Evolutionary conservation across 306 rosid genomes (phyloP).

Genomic region (Ormosia emarginata): DNA sequence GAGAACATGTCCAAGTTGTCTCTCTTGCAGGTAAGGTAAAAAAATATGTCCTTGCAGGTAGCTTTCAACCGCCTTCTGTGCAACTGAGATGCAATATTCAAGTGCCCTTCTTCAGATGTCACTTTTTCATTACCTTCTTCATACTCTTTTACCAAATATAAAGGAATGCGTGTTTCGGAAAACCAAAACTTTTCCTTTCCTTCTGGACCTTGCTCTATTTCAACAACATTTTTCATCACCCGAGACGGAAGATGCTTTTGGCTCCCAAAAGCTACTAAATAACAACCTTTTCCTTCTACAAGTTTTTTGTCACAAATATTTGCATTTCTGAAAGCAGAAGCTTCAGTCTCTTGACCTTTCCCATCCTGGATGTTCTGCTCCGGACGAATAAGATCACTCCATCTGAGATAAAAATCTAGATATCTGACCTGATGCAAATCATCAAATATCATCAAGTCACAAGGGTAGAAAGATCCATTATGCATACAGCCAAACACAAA

Average conservation of each 20-base stretch:
- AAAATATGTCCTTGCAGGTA: conserved; percentile 56
- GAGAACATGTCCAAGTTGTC: conserved; percentile 60
- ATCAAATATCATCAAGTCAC: conserved; percentile 18
- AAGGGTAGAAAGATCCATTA: conserved; percentile 22
- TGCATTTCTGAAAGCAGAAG: conserved; percentile 93
- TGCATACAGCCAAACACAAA: conserved; percentile 9
- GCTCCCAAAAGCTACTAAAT: conserved; percentile 77
- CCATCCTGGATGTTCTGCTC: conserved; percentile 78
- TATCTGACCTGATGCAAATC: conserved; percentile 76
- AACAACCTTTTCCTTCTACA: conserved; percentile 50
- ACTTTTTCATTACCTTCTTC: conserved; percentile 50
- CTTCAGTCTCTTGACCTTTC: conserved; percentile 83
- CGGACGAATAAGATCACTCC: conserved; percentile 93
- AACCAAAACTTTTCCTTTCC: conserved; percentile 82
- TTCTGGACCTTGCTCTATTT: conserved; percentile 52
- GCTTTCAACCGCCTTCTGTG: conserved; percentile 47
- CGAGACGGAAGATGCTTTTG: conserved; percentile 97
- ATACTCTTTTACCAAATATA: conserved; percentile 80
- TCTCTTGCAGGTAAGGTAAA: conserved; percentile 80
- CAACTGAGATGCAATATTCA: conserved; percentile 37
- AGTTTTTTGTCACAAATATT: conserved; percentile 58
- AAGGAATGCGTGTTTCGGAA: conserved; percentile 74
- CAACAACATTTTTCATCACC: conserved; percentile 77
- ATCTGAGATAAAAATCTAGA: conserved; percentile 79
- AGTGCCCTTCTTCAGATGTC: conserved; percentile 39